A percentile compares a stretch with the other conserved stretches of the same genome.
Evolutionary conservation across 129 eudicot species (phyloP).

Genomic region (Tagetes patula): DNA sequence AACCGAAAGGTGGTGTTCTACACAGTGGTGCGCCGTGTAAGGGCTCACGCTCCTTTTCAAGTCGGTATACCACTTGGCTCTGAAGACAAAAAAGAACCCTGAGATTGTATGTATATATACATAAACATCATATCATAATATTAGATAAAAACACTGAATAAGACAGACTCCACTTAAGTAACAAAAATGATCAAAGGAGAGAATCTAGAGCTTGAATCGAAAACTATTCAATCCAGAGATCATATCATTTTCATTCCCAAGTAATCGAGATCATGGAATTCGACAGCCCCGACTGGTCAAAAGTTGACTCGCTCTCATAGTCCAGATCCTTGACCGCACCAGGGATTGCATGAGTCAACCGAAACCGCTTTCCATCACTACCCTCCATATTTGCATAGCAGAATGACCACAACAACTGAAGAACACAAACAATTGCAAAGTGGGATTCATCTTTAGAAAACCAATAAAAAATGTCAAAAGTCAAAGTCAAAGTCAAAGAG

Average conservation of each 20-base stretch:
- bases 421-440: conserved; percentile 13
- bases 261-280: conserved; percentile 75
- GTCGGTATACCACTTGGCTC: no score
- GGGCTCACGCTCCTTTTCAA: no score
- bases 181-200: conserved; percentile 27
- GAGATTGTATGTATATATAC: conserved; percentile 11
- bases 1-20: no score
- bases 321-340: conserved; percentile 63
- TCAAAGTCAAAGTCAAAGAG: conserved; percentile 18
- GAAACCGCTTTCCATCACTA: conserved; percentile 45
- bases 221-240: conserved; percentile 31
- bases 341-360: conserved; percentile 68
- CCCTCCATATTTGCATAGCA: conserved; percentile 60
- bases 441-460: neutral
- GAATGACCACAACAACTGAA: conserved; percentile 84
- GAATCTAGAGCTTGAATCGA: conserved; percentile 29
- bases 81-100: neutral
- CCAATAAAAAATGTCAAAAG: neutral
- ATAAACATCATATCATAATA: conserved; percentile 21
- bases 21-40: no score
- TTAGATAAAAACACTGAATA: neutral
- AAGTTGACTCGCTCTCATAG: conserved; percentile 41
- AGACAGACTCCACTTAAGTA: conserved; percentile 29
- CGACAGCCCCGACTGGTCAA: conserved; percentile 71
- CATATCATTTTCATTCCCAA: conserved; percentile 51